Percentiles rank a stretch among this genome's conserved stretches.
phyloP scores from a whole-genome alignment of 805 yeast species.

The Isabelozyma pseudorhagii region DNA sequence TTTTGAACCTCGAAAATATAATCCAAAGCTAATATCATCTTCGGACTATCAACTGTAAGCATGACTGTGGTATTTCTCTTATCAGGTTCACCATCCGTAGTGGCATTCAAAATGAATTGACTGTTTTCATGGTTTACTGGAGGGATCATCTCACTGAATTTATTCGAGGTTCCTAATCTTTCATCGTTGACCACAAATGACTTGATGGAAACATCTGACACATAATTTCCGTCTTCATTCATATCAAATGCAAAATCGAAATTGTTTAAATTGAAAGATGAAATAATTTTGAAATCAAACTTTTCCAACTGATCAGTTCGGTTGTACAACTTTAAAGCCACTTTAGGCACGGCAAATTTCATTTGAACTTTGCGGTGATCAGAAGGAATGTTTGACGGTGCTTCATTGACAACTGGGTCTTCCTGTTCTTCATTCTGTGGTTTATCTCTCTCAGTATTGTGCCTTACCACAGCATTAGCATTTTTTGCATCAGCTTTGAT shows the following conservation, averaged over 20 bases:
- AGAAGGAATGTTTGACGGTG: constrained; percentile 11
- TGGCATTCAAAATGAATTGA: constrained; percentile 64
- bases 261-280: constrained; percentile 51
- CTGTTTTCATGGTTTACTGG: constrained; percentile 55
- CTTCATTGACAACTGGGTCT: neutral
- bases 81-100: constrained; percentile 38
- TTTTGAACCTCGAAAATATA: constrained; percentile 73
- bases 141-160: constrained; percentile 81
- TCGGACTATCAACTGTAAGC: constrained; percentile 76
- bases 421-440: neutral
- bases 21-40: constrained; percentile 78
- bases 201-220: constrained; percentile 59
- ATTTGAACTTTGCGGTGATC: constrained; percentile 43
- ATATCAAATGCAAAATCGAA: constrained; percentile 50
- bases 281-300: constrained; percentile 32
- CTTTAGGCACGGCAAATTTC: constrained; percentile 55
- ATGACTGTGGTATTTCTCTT: constrained; percentile 45
- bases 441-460: constrained; percentile 8
- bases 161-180: constrained; percentile 58
- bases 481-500: constrained; percentile 59
- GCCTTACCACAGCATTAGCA: constrained; percentile 51
- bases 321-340: constrained; percentile 61
- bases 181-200: constrained; percentile 79
- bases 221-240: constrained; percentile 52
- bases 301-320: constrained; percentile 37